Percentiles rank a stretch among this genome's conserved stretches.
Conservation (phyloP, 345 rosid species). For the Pistacia atlantica region DNA sequence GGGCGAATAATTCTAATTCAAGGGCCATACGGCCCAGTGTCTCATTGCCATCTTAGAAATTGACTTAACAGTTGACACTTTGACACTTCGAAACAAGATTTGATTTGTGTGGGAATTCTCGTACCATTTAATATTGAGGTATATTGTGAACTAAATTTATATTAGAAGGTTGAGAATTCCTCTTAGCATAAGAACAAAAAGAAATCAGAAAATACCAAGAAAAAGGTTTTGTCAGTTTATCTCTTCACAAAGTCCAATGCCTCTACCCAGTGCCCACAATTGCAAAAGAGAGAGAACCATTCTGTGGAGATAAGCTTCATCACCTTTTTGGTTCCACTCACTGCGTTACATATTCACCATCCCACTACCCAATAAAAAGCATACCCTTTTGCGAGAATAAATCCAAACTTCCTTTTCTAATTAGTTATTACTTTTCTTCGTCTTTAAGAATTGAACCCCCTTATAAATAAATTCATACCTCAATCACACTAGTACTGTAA, state of each 20-base stretch:
- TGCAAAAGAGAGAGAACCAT: not conserved
- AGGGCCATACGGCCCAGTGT: not conserved
- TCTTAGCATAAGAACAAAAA: not conserved
- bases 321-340: not conserved
- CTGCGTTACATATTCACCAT: not conserved
- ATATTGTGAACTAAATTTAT: too few relatives aligned
- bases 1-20: not conserved
- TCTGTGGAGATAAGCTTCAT: constrained; percentile 14
- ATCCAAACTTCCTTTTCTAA: not conserved
- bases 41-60: not conserved
- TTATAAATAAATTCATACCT: not conserved
- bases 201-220: not conserved
- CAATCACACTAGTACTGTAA: not conserved
- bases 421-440: constrained; percentile 1
- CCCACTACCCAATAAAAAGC: not conserved
- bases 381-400: not conserved
- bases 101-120: too few relatives aligned
- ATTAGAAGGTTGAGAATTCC: not conserved
- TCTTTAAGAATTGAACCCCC: constrained; percentile 5
- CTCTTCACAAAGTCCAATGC: not conserved
- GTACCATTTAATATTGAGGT: not conserved
- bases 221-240: not conserved
- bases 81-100: too few relatives aligned
- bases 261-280: not conserved
- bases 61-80: too few relatives aligned